These are phyloP conservation scores for Cyclotella kingstonii DNA, from an alignment of 108 stramenopile species.

Conservation along the genomic window DNA sequence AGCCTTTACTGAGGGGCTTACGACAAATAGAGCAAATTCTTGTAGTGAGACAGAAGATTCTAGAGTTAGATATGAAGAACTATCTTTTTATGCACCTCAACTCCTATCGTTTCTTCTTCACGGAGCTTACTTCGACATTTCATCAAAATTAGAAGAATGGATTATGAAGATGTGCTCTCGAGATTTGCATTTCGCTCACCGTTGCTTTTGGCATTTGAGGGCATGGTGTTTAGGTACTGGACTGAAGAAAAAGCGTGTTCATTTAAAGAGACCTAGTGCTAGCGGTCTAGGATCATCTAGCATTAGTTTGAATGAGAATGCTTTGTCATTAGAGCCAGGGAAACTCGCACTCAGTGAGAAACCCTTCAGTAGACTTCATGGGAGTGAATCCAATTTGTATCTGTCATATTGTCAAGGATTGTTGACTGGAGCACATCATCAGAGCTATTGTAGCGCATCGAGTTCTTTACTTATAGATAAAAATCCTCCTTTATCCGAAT, in stretches of 20 bases:
- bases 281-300: slow-evolving; percentile 6
- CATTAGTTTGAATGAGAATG: background rate
- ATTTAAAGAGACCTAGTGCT: slow-evolving; percentile 8
- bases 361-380: slow-evolving; percentile 23
- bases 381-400: slow-evolving; percentile 40
- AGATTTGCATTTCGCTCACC: slow-evolving; percentile 82
- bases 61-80: slow-evolving; percentile 46
- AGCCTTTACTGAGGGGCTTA: slow-evolving; percentile 53
- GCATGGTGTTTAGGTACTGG: slow-evolving; percentile 72
- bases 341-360: slow-evolving; percentile 2
- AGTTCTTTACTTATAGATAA: slow-evolving; percentile 1
- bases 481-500: background rate
- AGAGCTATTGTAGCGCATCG: slow-evolving; percentile 15
- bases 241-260: slow-evolving; percentile 7
- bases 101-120: slow-evolving; percentile 83
- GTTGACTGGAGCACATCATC: slow-evolving; percentile 11
- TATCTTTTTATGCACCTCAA: slow-evolving; percentile 82
- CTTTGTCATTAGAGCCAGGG: background rate
- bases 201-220: slow-evolving; percentile 85
- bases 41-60: background rate
- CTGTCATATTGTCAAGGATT: slow-evolving; percentile 16
- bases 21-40: slow-evolving; percentile 1
- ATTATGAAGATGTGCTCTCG: slow-evolving; percentile 67
- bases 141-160: slow-evolving; percentile 69
- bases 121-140: slow-evolving; percentile 72